Conservation (phyloP, 169 alveolate species). For the Miamiensis avidus region DNA sequence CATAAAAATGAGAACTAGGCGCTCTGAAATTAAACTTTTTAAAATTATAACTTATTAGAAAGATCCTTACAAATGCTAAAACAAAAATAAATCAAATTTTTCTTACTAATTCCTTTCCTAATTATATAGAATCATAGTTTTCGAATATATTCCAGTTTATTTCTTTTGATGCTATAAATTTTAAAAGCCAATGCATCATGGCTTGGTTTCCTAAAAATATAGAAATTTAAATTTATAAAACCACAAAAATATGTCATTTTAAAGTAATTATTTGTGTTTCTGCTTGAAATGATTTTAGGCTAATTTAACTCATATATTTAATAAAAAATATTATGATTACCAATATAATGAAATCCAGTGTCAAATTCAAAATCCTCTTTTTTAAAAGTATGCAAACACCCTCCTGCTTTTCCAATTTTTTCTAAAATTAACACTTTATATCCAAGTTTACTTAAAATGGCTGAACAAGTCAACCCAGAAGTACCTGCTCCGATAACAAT, state of each 20-base stretch:
- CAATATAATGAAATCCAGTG: conserved; percentile 22
- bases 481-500: conserved; percentile 8
- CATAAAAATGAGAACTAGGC: conserved; percentile 1
- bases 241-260: background rate
- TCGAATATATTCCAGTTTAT: background rate
- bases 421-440: conserved; percentile 7
- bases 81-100: too few relatives aligned
- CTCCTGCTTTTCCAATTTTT: background rate
- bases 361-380: conserved; percentile 11
- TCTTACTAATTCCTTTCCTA: background rate
- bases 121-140: conserved; percentile 1
- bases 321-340: background rate
- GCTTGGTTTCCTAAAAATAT: background rate
- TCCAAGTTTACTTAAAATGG: background rate
- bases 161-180: background rate
- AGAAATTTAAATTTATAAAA: too few relatives aligned
- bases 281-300: background rate
- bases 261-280: conserved; percentile 2
- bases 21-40: conserved; percentile 9
- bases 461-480: conserved; percentile 10
- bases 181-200: background rate
- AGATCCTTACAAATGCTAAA: too few relatives aligned
- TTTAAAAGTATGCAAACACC: background rate
- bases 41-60: too few relatives aligned
- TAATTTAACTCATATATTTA: background rate